phyloP scores from a whole-genome alignment of 2,329 filamentous ascomycete genomes.

The Lanzia echinophila region DNA sequence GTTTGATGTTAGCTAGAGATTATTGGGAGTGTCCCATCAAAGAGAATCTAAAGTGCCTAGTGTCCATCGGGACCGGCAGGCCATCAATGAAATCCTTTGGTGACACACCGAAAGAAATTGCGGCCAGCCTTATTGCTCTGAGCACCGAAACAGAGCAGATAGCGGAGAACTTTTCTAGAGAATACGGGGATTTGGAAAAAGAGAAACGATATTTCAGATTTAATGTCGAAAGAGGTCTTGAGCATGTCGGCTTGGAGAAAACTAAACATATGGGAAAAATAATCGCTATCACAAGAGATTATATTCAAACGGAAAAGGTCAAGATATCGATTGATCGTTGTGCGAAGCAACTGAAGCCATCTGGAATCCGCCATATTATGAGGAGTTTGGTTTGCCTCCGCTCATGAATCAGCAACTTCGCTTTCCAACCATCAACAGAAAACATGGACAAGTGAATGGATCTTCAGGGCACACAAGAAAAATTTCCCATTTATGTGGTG shows the following conservation, averaged over 20 bases:
- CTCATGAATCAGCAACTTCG: no score
- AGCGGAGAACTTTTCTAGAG: conserved; percentile 32
- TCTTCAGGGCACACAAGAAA: no score
- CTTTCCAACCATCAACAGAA: no score
- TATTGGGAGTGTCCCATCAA: conserved; percentile 30
- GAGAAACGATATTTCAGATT: conserved; percentile 37
- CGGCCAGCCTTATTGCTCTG: conserved; percentile 22
- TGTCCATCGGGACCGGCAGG: conserved; percentile 37
- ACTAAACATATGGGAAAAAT: conserved; percentile 29
- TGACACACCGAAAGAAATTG: conserved; percentile 26
- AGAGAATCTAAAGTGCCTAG: conserved; percentile 32
- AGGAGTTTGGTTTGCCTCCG: no score
- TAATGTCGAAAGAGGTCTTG: conserved; percentile 37
- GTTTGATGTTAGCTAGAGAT: conserved; percentile 35
- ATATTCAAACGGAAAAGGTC: neutral
- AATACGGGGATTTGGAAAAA: conserved; percentile 30
- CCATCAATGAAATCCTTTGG: conserved; percentile 27
- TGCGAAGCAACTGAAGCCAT: no score
- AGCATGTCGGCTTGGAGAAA: conserved; percentile 37
- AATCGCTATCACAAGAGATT: conserved; percentile 21
- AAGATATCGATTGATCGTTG: no score
- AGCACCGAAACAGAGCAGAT: conserved; percentile 36
- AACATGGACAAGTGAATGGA: no score
- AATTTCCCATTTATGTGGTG: no score
- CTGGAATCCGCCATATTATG: no score